Percentiles rank a stretch among this genome's conserved stretches.
These are phyloP conservation scores for Leccinum longicurvipes DNA, from an alignment of 768 basidiomycete genomes.

Conservation along the genomic window DNA sequence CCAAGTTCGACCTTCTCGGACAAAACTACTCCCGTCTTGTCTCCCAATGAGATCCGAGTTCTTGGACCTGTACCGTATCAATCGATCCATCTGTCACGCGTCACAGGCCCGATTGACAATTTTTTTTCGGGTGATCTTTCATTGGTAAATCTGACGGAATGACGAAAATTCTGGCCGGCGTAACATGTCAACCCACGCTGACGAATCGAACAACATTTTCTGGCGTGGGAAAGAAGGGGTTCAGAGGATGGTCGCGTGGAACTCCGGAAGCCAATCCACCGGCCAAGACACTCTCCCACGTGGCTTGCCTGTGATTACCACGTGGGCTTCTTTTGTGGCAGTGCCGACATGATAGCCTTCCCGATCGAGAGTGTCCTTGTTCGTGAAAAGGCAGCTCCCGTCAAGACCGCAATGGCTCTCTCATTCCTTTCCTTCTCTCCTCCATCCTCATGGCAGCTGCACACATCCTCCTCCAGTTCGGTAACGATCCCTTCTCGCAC, in stretches of 20 bases:
- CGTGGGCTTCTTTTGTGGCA: slow-evolving; percentile 32
- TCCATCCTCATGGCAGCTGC: slow-evolving; percentile 33
- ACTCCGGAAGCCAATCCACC: slow-evolving; percentile 4
- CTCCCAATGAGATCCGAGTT: neutral
- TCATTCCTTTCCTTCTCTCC: slow-evolving; percentile 18
- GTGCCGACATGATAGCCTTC: slow-evolving; percentile 29
- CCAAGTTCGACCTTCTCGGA: neutral
- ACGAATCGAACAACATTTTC: neutral
- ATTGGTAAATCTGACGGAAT: too few species aligned
- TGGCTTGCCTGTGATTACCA: slow-evolving; percentile 30
- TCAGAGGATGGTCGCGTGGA: neutral
- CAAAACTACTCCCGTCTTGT: too few species aligned
- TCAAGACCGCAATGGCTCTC: slow-evolving; percentile 9
- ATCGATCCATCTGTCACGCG: too few species aligned
- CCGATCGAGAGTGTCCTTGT: slow-evolving; percentile 43
- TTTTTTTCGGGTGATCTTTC: too few species aligned
- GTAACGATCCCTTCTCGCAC: slow-evolving; percentile 58
- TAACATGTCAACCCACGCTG: too few species aligned
- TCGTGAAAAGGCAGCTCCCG: slow-evolving; percentile 32
- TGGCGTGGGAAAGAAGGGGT: neutral
- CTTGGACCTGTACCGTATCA: too few species aligned
- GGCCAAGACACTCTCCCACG: slow-evolving; percentile 31
- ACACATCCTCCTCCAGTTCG: slow-evolving; percentile 60
- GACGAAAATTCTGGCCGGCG: too few species aligned
- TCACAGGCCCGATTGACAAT: too few species aligned